A percentile compares a stretch with the other conserved stretches of the same genome.
phyloP scores from a whole-genome alignment of 371 early-diverging fungal species.

The Mortierella sp. region DNA sequence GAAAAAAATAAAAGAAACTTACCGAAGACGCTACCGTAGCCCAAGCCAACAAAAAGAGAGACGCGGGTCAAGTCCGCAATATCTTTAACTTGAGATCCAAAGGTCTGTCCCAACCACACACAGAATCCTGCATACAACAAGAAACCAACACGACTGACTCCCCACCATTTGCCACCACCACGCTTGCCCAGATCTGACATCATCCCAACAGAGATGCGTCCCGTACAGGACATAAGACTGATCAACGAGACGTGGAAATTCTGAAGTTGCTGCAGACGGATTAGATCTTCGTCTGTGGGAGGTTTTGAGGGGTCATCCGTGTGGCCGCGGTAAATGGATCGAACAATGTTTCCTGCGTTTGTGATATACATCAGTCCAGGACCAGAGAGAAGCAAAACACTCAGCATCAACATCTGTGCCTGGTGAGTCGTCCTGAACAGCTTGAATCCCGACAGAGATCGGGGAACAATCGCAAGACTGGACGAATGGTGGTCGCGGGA shows the following conservation, averaged over 20 bases:
- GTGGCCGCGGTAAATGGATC: slow-evolving; percentile 47
- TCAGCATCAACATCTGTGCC: slow-evolving; percentile 46
- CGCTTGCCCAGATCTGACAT: slow-evolving; percentile 60
- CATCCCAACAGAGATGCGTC: slow-evolving; percentile 55
- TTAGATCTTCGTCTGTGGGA: slow-evolving; percentile 29
- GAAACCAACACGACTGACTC: slow-evolving; percentile 47
- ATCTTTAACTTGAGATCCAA: slow-evolving; percentile 25
- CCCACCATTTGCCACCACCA: slow-evolving; percentile 46
- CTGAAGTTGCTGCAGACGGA: slow-evolving; percentile 55
- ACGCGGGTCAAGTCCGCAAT: slow-evolving; percentile 37
- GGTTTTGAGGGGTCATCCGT: slow-evolving; percentile 37
- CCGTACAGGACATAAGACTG: slow-evolving; percentile 61
- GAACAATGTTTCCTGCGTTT: slow-evolving; percentile 61
- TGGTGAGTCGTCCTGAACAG: slow-evolving; percentile 47
- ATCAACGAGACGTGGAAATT: slow-evolving; percentile 60
- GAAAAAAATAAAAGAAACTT: slow-evolving; percentile 2
- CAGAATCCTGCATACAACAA: slow-evolving; percentile 47
- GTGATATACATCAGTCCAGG: slow-evolving; percentile 72
- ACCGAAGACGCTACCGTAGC: slow-evolving; percentile 60
- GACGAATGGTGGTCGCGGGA: slow-evolving; percentile 19
- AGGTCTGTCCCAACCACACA: slow-evolving; percentile 52
- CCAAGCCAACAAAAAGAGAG: slow-evolving; percentile 56
- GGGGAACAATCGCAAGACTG: slow-evolving; percentile 1
- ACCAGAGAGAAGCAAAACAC: slow-evolving; percentile 52
- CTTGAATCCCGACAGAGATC: slow-evolving; percentile 41